These are phyloP conservation scores for Fennellomyces sp. DNA, from an alignment of 371 early-diverging fungal species.

Conservation along the genomic window DNA sequence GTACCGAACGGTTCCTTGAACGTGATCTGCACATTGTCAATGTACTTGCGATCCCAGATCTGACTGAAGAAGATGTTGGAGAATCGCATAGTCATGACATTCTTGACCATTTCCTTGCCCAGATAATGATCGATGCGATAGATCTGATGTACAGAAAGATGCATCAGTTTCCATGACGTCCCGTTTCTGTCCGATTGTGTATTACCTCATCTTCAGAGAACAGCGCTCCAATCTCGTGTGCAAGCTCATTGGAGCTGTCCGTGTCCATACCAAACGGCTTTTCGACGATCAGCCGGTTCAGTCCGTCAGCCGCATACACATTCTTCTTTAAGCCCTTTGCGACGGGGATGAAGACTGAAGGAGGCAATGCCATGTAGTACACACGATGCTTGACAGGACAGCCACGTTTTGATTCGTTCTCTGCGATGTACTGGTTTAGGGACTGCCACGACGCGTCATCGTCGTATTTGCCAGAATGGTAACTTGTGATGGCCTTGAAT, in stretches of 20 bases:
- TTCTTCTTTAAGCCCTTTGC: slow-evolving; percentile 75
- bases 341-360: slow-evolving; percentile 90
- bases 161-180: background rate
- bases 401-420: slow-evolving; percentile 48
- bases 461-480: slow-evolving; percentile 92
- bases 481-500: slow-evolving; percentile 82
- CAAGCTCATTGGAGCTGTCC: slow-evolving; percentile 75
- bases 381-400: slow-evolving; percentile 50
- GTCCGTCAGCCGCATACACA: slow-evolving; percentile 63
- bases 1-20: slow-evolving; percentile 99
- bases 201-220: slow-evolving; percentile 83
- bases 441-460: slow-evolving; percentile 71
- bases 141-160: slow-evolving; percentile 52
- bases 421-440: slow-evolving; percentile 62
- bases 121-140: slow-evolving; percentile 99
- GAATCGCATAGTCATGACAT: slow-evolving; percentile 92
- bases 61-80: slow-evolving; percentile 94
- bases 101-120: slow-evolving; percentile 99
- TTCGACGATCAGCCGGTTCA: slow-evolving; percentile 89
- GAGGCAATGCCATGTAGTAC: slow-evolving; percentile 97
- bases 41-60: slow-evolving; percentile 88
- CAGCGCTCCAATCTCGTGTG: slow-evolving; percentile 66
- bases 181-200: background rate
- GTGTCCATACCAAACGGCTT: slow-evolving; percentile 98
- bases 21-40: slow-evolving; percentile 96